Base-by-base conservation (phyloP, 2,329 filamentous ascomycete species). In the Botryotinia convoluta region DNA sequence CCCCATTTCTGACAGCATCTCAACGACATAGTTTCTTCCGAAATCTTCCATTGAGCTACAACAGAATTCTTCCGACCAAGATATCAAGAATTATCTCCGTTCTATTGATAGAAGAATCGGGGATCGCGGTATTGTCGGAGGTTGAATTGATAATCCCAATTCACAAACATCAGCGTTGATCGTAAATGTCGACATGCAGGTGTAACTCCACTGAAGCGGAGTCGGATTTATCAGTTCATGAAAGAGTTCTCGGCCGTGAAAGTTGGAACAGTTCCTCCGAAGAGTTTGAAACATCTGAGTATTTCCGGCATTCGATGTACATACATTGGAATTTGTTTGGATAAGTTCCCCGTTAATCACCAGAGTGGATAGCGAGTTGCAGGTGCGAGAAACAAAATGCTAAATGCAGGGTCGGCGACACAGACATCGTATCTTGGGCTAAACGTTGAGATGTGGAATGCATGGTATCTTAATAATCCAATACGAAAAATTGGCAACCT, bases 51-150 rank as follows among this genome's bases (percentile, higher is more conserved):
- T 54, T 65, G 10, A 29, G 45, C n/a, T 68, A 44, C 48, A 67
- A 51, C 60, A 72, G 37, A 39, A 42, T 39, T 72, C 26, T 71
- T 29, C 70, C 32, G 22, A 59, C 20, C 57, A 68, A 68, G 32
- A 44, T n/a, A 51, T 51, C 9, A 7, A 39, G 26, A 57, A 8
- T 57, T 71, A 72, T 72, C 48, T 72, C 32, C 71, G 70, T 68
- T 69, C 63, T 61, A 37, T 61, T 39, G 69, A 64, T 71, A 64
- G 60, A 72, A 45, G 20, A 8, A 57, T 68, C 48, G 62, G 37
- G 32, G 16, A 10, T 44, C 29, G 29, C 39, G 44, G 44, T 2
- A 48, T 29, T 26, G 48, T 48, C 54, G 42, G 71, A 42, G n/a
- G 22, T 45, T 72, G 71, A 8, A 61, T 72, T 61, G 45, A 26